Conservation (phyloP, 192 early-diverging fungal genomes). For the Backusella macrospora region DNA sequence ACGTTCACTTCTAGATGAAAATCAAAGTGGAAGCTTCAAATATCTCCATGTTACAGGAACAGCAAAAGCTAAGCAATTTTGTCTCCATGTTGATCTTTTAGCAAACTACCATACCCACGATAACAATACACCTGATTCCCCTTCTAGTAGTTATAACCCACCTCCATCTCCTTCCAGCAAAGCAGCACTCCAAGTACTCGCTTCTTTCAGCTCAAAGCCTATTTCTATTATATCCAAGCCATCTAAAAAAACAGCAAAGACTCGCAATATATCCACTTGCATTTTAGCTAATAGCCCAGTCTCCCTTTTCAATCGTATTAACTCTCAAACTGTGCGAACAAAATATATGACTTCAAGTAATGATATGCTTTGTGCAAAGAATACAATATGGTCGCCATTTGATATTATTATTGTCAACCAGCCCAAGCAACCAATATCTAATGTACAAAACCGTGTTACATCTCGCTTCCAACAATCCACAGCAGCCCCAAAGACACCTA, state of each 20-base stretch:
- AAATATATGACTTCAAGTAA: slow-evolving; percentile 77
- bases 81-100: slow-evolving; percentile 62
- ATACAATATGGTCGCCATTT: slow-evolving; percentile 65
- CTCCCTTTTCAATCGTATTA: slow-evolving; percentile 89
- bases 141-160: neutral
- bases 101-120: neutral
- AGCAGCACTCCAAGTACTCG: slow-evolving; percentile 18
- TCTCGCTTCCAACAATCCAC: slow-evolving; percentile 14
- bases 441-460: neutral
- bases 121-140: neutral
- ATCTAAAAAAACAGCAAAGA: slow-evolving; percentile 88
- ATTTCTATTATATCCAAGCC: slow-evolving; percentile 93
- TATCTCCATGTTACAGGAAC: slow-evolving; percentile 80
- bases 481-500: neutral
- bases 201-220: slow-evolving; percentile 70
- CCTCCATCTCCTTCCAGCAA: neutral
- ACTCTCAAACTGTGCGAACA: slow-evolving; percentile 88
- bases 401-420: slow-evolving; percentile 50
- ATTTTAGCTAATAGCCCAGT: slow-evolving; percentile 76
- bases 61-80: slow-evolving; percentile 79
- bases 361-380: slow-evolving; percentile 60
- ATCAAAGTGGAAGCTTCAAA: slow-evolving; percentile 65
- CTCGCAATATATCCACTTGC: slow-evolving; percentile 76
- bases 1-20: slow-evolving; percentile 54
- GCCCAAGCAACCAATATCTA: slow-evolving; percentile 6